These are phyloP conservation scores for Phytophthora pseudosyringae DNA, from an alignment of 352 stramenopile species.

Conservation along the genomic window DNA sequence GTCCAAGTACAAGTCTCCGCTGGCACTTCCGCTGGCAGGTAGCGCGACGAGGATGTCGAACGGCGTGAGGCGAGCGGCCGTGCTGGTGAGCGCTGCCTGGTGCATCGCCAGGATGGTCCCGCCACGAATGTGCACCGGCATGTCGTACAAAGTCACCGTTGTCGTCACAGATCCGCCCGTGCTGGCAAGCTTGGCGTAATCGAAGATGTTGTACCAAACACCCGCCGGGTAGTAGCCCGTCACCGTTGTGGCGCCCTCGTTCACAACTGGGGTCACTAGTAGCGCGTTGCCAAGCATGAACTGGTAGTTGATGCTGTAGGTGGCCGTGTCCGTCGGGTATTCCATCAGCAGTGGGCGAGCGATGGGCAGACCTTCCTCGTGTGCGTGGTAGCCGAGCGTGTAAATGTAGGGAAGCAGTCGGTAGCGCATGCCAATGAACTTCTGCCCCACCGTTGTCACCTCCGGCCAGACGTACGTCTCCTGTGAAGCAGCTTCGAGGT, in stretches of 20 bases:
- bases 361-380: constrained; percentile 52
- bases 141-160: constrained; percentile 57
- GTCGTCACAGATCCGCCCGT: constrained; percentile 36
- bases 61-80: constrained; percentile 47
- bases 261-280: constrained; percentile 64
- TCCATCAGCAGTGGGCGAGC: constrained; percentile 67
- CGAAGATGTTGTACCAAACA: constrained; percentile 68
- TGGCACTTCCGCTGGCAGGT: constrained; percentile 21
- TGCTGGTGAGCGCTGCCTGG: constrained; percentile 51
- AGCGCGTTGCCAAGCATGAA: constrained; percentile 62
- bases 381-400: constrained; percentile 71
- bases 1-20: constrained; percentile 61
- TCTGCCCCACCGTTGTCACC: constrained; percentile 51
- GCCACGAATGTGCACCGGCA: constrained; percentile 63
- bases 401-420: constrained; percentile 83
- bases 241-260: constrained; percentile 49
- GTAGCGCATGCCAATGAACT: constrained; percentile 78
- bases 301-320: constrained; percentile 52
- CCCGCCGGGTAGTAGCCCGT: constrained; percentile 53
- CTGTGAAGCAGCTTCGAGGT: constrained; percentile 51
- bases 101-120: constrained; percentile 59
- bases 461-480: constrained; percentile 74
- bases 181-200: constrained; percentile 45
- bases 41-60: constrained; percentile 65
- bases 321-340: constrained; percentile 54